Base-by-base conservation (phyloP, 2,329 filamentous ascomycete genomes). In the Alternaria infectoria region DNA sequence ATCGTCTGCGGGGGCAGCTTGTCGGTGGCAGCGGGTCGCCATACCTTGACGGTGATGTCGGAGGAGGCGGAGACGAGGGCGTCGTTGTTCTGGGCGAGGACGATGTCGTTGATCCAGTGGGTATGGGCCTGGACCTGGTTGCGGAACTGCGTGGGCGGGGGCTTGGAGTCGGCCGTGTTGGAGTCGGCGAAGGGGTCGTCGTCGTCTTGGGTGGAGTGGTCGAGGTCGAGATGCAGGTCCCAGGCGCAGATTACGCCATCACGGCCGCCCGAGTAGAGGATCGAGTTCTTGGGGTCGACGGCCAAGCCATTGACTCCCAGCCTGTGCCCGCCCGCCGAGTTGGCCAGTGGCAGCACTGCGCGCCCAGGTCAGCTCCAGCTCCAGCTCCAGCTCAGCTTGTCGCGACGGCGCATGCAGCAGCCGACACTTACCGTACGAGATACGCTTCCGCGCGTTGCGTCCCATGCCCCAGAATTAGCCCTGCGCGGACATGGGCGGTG, bases 211-310 rank as follows among this genome's bases (percentile, higher is more conserved):
- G 73, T 59, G 59, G 67, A 58, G 32, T 36, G 32, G 62, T 28
- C 21, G 46, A 92, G 84, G 77, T 93, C 87, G 75, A 92, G 88
- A 74, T 93, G 88, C 57, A 97, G 84, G 80, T 98, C 90, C 96
- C 96, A 99, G 65, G 95, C 93, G 83, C 96, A 99, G 70, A 99
- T 91, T 54, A 96, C 91, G 72, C 96, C 96, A 81, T 99, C 96
- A 77, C 96, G 91, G 64, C 96, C 96, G 69, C 93, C 96, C 49
- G 96, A 97, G 83, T 98, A 99, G 74, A 99, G 86, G 65, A 97
- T 93, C 59, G 91, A 92, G 80, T 91, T 92, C 70, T 90, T 86
- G 65, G 86, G 85, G 81, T 98, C 96, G 69, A 97, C 90, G 56
- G 93, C 93, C 65, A 99, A 88, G 67, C 95, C 94, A 85, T 98